Conservation (phyloP, 164 flowering plant genomes). For the Pachysandra terminalis region DNA sequence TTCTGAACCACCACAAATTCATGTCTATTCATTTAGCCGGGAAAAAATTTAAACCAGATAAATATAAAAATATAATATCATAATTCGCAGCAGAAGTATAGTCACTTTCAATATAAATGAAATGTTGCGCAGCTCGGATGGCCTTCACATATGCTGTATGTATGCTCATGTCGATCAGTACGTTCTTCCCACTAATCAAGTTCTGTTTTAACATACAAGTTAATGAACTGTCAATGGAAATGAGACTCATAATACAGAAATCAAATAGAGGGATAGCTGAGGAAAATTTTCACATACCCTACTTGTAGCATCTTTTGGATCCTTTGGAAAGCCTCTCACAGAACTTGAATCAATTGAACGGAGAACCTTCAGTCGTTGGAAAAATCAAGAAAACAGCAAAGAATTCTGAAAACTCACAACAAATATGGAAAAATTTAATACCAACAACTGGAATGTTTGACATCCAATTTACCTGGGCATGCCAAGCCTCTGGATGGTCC, state of each 20-base stretch:
- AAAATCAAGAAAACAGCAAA: background rate
- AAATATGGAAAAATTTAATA: background rate
- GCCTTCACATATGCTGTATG: conserved; percentile 94
- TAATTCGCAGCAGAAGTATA: background rate
- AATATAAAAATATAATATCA: too few species aligned
- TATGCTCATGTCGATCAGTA: conserved; percentile 96
- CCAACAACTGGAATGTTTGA: background rate
- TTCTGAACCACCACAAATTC: background rate
- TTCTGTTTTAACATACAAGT: conserved; percentile 46
- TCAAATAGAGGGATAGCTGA: background rate
- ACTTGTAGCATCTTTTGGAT: conserved; percentile 68
- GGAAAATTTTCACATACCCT: conserved; percentile 41
- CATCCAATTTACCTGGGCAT: conserved; percentile 68
- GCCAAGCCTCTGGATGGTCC: conserved; percentile 86
- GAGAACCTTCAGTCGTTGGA: conserved; percentile 49
- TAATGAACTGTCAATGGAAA: background rate
- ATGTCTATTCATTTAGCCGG: background rate
- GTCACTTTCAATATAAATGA: conserved; percentile 80
- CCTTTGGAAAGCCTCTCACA: conserved; percentile 84
- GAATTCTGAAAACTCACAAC: background rate
- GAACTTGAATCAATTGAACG: conserved; percentile 97
- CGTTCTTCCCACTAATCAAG: conserved; percentile 86
- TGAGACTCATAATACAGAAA: background rate
- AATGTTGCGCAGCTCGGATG: conserved; percentile 94
- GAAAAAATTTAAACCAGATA: background rate